These are phyloP conservation scores for Fallopia convolvulus DNA, from an alignment of 148 eudicot species.

Conservation along the genomic window DNA sequence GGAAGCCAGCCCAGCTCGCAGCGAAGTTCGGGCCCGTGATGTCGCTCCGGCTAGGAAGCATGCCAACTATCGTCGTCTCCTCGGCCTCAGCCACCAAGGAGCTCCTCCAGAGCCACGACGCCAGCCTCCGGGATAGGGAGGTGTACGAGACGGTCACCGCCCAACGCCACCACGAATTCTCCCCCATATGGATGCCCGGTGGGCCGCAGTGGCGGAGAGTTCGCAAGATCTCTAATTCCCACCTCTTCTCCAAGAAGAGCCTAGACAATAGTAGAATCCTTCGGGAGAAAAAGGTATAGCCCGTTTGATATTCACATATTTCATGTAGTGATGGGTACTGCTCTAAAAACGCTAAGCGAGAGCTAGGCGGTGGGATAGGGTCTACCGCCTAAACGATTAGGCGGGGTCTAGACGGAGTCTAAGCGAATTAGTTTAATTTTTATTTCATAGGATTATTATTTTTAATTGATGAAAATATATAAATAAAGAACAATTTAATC, in stretches of 20 bases:
- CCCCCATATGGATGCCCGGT: slow-evolving; percentile 19
- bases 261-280: slow-evolving; percentile 20
- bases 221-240: slow-evolving; percentile 27
- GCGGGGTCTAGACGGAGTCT: no score
- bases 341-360: no score
- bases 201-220: slow-evolving; percentile 29
- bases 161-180: slow-evolving; percentile 19
- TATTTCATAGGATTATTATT: no score
- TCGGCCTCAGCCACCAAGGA: not conserved
- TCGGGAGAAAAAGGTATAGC: slow-evolving; percentile 2
- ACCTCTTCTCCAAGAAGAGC: slow-evolving; percentile 21
- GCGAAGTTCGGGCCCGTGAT: not conserved
- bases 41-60: not conserved
- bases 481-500: no score
- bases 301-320: no score
- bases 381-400: no score
- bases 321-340: no score
- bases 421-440: no score
- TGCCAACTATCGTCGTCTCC: not conserved
- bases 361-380: no score
- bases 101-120: slow-evolving; percentile 1
- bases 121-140: not conserved
- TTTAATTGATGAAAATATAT: no score
- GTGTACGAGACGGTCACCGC: not conserved
- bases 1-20: not conserved